Evolutionary conservation across 2,329 filamentous ascomycete genomes (phyloP).

Genomic region (Cladosporium sp.): DNA sequence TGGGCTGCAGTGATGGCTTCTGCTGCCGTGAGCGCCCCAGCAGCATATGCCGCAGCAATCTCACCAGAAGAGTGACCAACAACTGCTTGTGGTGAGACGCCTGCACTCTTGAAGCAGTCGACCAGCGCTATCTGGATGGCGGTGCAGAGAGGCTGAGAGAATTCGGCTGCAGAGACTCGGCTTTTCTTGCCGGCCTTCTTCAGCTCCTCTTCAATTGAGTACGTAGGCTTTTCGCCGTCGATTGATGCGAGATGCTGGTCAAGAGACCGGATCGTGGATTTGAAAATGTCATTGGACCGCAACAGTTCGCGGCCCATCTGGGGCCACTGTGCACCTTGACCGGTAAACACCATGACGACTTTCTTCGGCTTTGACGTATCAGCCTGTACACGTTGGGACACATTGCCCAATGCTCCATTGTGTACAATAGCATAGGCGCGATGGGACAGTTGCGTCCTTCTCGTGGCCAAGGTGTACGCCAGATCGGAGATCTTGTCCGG

Average conservation of each 20-base stretch:
- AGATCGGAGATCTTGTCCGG: too few relatives aligned
- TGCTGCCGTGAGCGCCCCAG: slow-evolving; percentile 14
- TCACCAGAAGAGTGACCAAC: slow-evolving; percentile 32
- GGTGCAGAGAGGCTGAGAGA: slow-evolving; percentile 43
- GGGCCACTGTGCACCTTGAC: slow-evolving; percentile 22
- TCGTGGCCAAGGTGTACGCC: neutral
- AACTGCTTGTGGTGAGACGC: slow-evolving; percentile 18
- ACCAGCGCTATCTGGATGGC: slow-evolving; percentile 50
- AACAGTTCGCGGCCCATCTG: slow-evolving; percentile 19
- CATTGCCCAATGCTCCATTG: neutral
- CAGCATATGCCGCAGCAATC: slow-evolving; percentile 30
- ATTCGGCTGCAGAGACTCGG: neutral
- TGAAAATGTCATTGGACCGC: too few relatives aligned
- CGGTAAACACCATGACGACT: slow-evolving; percentile 15
- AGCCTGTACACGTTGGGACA: too few relatives aligned
- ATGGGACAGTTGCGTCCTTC: neutral
- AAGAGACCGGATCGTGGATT: neutral
- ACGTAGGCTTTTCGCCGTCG: neutral
- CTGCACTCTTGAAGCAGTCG: slow-evolving; percentile 30
- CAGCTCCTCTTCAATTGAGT: neutral
- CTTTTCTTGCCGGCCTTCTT: too few relatives aligned
- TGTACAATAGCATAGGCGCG: neutral
- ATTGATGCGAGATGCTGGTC: neutral
- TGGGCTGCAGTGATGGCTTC: slow-evolving; percentile 12
- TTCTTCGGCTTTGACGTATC: neutral